Percentiles rank a stretch among this genome's conserved stretches.
Evolutionary conservation across 768 basidiomycete genomes (phyloP).

Genomic region (Dioszegia crocea): DNA sequence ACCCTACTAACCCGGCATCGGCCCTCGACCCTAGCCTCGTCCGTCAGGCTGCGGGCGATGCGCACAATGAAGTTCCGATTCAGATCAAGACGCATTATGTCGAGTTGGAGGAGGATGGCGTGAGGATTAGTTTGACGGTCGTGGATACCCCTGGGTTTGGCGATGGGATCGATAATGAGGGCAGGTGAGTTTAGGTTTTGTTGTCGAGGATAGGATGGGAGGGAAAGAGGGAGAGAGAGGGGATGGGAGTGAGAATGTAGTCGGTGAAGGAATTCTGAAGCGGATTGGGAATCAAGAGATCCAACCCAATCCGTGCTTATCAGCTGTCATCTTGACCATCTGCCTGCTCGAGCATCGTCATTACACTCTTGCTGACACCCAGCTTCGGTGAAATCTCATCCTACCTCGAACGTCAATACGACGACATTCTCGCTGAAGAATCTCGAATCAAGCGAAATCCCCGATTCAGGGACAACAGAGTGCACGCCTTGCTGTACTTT

Average conservation of each 20-base stretch:
- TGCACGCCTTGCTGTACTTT: constrained; percentile 95
- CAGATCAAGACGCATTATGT: constrained; percentile 92
- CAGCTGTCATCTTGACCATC: no score
- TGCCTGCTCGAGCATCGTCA: no score
- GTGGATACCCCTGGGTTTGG: constrained; percentile 99
- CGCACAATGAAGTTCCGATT: constrained; percentile 89
- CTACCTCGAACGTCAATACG: constrained; percentile 96
- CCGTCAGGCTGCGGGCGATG: constrained; percentile 64
- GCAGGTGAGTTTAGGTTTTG: constrained; percentile 64
- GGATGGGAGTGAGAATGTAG: no score
- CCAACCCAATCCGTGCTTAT: no score
- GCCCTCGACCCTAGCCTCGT: constrained; percentile 57
- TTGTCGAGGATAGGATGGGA: not conserved
- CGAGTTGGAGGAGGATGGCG: constrained; percentile 97
- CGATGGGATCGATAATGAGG: constrained; percentile 98
- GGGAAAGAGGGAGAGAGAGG: not conserved
- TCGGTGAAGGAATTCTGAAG: no score
- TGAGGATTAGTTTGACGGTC: constrained; percentile 94
- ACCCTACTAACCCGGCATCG: constrained; percentile 31
- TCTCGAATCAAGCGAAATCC: constrained; percentile 99
- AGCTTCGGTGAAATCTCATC: constrained; percentile 97
- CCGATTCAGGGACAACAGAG: constrained; percentile 95
- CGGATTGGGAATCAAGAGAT: no score
- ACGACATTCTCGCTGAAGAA: constrained; percentile 96
- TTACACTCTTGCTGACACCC: constrained; percentile 9